phyloP scores from a whole-genome alignment of 1,284 basidiomycete species.

The Ceratorhiza oryzae-sativae region DNA sequence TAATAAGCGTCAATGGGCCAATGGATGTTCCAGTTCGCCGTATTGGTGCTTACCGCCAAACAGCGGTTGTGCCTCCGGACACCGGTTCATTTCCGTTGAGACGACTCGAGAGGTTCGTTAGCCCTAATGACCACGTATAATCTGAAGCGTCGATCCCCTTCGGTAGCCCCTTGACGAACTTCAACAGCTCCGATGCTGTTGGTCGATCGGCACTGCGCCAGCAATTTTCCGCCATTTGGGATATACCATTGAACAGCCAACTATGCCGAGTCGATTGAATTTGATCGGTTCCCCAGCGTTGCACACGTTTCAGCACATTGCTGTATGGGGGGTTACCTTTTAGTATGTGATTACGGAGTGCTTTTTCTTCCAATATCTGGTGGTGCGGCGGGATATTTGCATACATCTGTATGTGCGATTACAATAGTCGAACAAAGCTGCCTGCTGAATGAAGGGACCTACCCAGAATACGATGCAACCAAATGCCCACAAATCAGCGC shows the following conservation, averaged over 20 bases:
- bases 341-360: neutral
- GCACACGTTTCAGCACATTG: too few species aligned
- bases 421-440: too few species aligned
- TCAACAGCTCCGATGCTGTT: neutral
- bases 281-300: neutral
- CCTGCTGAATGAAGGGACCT: too few species aligned
- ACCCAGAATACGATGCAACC: conserved; percentile 28
- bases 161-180: neutral
- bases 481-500: conserved; percentile 15
- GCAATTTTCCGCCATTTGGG: neutral
- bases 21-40: neutral
- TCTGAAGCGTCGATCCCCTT: neutral
- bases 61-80: neutral
- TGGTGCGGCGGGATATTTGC: neutral
- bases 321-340: neutral
- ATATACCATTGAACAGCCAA: conserved; percentile 12
- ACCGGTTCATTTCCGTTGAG: neutral
- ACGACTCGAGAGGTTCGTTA: conserved; percentile 9
- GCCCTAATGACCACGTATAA: neutral
- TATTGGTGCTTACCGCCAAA: neutral
- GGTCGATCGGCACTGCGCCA: conserved; percentile 4
- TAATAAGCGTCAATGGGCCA: neutral
- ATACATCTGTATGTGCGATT: too few species aligned
- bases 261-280: neutral
- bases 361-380: neutral